Conservation (phyloP, 2,329 filamentous ascomycete species). For the Fonsecaea multimorphosa region DNA sequence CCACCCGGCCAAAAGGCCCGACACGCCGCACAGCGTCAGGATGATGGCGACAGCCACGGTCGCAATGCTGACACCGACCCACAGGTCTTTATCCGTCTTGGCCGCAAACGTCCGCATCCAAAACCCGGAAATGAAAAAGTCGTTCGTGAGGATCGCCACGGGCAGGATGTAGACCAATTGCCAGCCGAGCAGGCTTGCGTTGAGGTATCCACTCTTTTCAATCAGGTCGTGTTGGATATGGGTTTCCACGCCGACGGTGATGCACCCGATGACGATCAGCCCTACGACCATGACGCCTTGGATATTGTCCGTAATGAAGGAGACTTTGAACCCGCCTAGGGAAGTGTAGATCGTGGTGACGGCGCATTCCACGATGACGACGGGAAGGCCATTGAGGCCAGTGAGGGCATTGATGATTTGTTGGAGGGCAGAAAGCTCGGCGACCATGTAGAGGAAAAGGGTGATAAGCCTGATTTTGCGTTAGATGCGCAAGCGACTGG, state of each 20-base stretch:
- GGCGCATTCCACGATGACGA: constrained; percentile 76
- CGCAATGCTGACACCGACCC: constrained; percentile 74
- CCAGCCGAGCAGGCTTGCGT: constrained; percentile 76
- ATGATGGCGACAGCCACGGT: constrained; percentile 69
- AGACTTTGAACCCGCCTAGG: constrained; percentile 81
- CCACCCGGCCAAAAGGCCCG: constrained; percentile 79
- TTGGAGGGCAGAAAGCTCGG: constrained; percentile 79
- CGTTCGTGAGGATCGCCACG: constrained; percentile 79
- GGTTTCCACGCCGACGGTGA: constrained; percentile 77
- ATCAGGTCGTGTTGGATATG: constrained; percentile 73
- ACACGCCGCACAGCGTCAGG: constrained; percentile 72
- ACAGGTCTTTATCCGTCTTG: constrained; percentile 76
- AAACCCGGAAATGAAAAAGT: constrained; percentile 84
- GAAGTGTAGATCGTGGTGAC: constrained; percentile 86
- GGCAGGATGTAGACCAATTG: constrained; percentile 85
- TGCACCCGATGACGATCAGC: constrained; percentile 75
- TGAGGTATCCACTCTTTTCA: constrained; percentile 70
- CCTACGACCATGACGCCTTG: constrained; percentile 79
- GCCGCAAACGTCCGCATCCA: constrained; percentile 86
- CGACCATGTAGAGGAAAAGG: constrained; percentile 85
- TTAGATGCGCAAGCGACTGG: constrained; percentile 16
- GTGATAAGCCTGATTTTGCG: constrained; percentile 65
- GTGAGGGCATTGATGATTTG: constrained; percentile 78
- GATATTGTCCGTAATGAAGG: constrained; percentile 81
- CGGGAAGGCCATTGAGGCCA: constrained; percentile 73